These are phyloP conservation scores for Penicillium crystallinum DNA, from an alignment of 495 filamentous ascomycete species.

Conservation along the genomic window DNA sequence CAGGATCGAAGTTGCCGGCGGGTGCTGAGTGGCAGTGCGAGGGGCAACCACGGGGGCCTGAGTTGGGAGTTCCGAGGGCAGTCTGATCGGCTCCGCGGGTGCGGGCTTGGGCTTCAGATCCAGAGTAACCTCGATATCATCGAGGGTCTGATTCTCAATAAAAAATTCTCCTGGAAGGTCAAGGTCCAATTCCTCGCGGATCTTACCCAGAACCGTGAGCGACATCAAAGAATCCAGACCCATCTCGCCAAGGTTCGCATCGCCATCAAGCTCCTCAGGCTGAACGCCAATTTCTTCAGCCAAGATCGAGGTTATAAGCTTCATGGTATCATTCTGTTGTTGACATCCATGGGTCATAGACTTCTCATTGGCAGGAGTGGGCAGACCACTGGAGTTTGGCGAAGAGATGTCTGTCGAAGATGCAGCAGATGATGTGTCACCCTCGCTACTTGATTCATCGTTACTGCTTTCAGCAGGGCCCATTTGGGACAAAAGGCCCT, in stretches of 20 bases:
- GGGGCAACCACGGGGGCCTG: slow-evolving; percentile 14
- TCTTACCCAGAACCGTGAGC: slow-evolving; percentile 43
- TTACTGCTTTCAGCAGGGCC: slow-evolving; percentile 29
- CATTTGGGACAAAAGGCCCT: slow-evolving; percentile 47
- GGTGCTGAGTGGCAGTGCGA: slow-evolving; percentile 24
- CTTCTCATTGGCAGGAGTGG: slow-evolving; percentile 33
- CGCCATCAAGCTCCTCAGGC: slow-evolving; percentile 51
- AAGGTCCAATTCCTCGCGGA: slow-evolving; percentile 50
- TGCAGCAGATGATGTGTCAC: slow-evolving; percentile 29
- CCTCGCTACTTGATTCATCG: slow-evolving; percentile 32
- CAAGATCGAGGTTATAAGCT: slow-evolving; percentile 52
- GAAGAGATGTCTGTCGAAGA: slow-evolving; percentile 32
- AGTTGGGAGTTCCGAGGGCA: slow-evolving; percentile 17
- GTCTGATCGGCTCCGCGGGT: slow-evolving; percentile 17
- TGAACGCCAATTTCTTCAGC: slow-evolving; percentile 65
- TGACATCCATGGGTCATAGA: slow-evolving; percentile 14
- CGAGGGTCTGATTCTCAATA: slow-evolving; percentile 55
- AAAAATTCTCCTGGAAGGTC: slow-evolving; percentile 54
- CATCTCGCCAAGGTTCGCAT: slow-evolving; percentile 42
- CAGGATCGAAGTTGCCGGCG: slow-evolving; percentile 46
- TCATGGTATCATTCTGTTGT: slow-evolving; percentile 45
- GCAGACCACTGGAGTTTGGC: slow-evolving; percentile 29
- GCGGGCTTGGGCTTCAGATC: slow-evolving; percentile 34
- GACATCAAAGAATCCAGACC: slow-evolving; percentile 53
- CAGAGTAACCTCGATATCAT: slow-evolving; percentile 46